Base-by-base conservation (phyloP, 2,329 filamentous ascomycete species). In the Thermoascus crustaceus region DNA sequence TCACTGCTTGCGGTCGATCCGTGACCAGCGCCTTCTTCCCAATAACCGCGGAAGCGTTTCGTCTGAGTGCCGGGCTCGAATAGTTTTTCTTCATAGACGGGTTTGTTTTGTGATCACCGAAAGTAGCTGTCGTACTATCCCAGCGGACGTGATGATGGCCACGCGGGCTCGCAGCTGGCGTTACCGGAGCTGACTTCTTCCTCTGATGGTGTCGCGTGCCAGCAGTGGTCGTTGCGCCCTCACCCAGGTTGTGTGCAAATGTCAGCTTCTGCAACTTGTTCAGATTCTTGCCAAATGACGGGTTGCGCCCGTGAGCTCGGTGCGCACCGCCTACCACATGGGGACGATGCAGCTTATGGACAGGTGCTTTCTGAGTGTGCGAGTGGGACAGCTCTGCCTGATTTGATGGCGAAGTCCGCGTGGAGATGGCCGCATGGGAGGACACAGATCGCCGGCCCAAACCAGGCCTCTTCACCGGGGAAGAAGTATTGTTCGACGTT, bases 111-210 rank as follows among this genome's bases (percentile, higher is more conserved):
- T 59, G 54, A 34, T 49, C 49, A 31, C 54, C 52, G 11, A 60
- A 37, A 22, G 51, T 41, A 11, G 58, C 55, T 34, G 58, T 50
- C n/a, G 49, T 59, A 37, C 54, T 59, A 45, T 67, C 65, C 53
- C 63, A 64, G 30, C 57, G 63, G 29, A 67, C 55, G 44, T 61
- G 58, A 17, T 52, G 44, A 19, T 45, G 42, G 14, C 49, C 53
- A 23, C 55, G 58, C 14, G 64, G 65, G 39, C 65, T 68, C 10
- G 58, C 59, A 11, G 58, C 50, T 14, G 66, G 65, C 16, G 63
- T 67, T 14, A 53, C 55, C 20, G 63, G 63, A 25, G 63, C 63
- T 4, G 65, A 68, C 43, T 64, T 67, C 49, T 67, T 67, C 41
- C 64, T 58, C 32, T 66, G 59, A 48, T 68, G 66, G 40, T 63